These are phyloP conservation scores for Globisporangium nunn DNA, from an alignment of 352 stramenopile genomes.

Conservation along the genomic window DNA sequence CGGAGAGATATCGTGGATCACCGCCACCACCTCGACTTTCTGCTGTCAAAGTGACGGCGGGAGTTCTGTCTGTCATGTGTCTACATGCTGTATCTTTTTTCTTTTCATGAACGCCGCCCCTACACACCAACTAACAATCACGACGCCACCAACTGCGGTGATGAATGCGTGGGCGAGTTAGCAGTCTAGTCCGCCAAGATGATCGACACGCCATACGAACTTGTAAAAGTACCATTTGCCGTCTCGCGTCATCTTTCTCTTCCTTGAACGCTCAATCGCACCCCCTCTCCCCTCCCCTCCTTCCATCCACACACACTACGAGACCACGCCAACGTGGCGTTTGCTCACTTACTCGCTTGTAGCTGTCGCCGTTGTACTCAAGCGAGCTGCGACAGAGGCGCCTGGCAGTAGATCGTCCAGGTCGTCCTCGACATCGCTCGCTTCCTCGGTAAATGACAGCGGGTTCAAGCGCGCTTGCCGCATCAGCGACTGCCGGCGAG, in stretches of 20 bases:
- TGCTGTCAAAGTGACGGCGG: slow-evolving; percentile 25
- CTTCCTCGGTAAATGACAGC: slow-evolving; percentile 42
- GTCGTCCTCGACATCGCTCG: slow-evolving; percentile 43
- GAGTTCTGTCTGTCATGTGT: too few relatives aligned
- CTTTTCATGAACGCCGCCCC: too few relatives aligned
- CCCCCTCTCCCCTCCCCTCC: too few relatives aligned
- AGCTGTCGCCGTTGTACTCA: slow-evolving; percentile 8
- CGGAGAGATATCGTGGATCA: slow-evolving; percentile 1
- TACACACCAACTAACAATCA: too few relatives aligned
- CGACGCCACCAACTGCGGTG: too few relatives aligned
- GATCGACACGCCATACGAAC: background rate
- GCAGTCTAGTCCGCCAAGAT: too few relatives aligned
- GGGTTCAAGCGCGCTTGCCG: slow-evolving; percentile 30
- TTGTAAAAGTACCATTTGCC: background rate
- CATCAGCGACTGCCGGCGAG: slow-evolving; percentile 45
- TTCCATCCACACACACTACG: background rate
- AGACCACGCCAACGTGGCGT: background rate
- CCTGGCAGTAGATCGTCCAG: slow-evolving; percentile 27
- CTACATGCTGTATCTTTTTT: background rate
- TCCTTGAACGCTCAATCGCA: background rate
- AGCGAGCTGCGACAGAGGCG: slow-evolving; percentile 23
- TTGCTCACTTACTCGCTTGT: background rate
- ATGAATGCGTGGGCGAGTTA: background rate
- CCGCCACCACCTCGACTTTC: slow-evolving; percentile 30
- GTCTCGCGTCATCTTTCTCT: background rate